phyloP scores from a whole-genome alignment of 768 basidiomycete genomes.

The Rhizopogon rudus region DNA sequence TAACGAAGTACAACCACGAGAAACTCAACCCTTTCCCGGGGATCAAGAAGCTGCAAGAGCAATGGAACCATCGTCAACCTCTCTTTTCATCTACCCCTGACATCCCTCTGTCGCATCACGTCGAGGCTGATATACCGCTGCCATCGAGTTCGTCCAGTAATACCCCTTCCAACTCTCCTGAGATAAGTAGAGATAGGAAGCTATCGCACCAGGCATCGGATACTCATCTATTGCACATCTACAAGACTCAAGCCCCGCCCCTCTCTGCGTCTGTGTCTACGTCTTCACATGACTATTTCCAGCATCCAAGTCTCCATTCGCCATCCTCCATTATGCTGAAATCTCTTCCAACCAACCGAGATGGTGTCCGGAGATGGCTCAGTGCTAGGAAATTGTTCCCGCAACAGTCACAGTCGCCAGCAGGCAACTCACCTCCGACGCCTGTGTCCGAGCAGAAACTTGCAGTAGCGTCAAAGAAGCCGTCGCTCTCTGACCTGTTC shows the following conservation, averaged over 20 bases:
- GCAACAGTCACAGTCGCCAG: conserved; percentile 35
- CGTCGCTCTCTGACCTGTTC: conserved; percentile 64
- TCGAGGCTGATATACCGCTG: conserved; percentile 39
- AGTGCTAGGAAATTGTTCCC: conserved; percentile 55
- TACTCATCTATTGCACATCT: conserved; percentile 54
- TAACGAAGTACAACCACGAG: conserved; percentile 63
- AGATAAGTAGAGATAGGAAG: conserved; percentile 52
- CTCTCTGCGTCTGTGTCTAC: conserved; percentile 40
- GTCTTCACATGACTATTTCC: conserved; percentile 49
- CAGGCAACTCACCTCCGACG: conserved; percentile 30
- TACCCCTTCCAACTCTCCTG: conserved; percentile 45
- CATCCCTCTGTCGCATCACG: conserved; percentile 37
- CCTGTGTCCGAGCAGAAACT: conserved; percentile 30
- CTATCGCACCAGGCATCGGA: conserved; percentile 69
- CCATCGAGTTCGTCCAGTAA: conserved; percentile 46
- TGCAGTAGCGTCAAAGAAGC: conserved; percentile 48
- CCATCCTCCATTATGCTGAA: conserved; percentile 31
- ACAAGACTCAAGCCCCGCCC: conserved; percentile 36
- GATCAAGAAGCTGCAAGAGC: conserved; percentile 72
- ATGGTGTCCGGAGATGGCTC: conserved; percentile 80
- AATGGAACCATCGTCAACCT: conserved; percentile 50
- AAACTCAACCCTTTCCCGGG: conserved; percentile 93
- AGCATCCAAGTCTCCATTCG: conserved; percentile 30
- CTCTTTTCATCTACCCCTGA: conserved; percentile 47
- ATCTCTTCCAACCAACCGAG: conserved; percentile 65